phyloP scores from a whole-genome alignment of 148 eudicot species.

The Pharnaceum exiguum region DNA sequence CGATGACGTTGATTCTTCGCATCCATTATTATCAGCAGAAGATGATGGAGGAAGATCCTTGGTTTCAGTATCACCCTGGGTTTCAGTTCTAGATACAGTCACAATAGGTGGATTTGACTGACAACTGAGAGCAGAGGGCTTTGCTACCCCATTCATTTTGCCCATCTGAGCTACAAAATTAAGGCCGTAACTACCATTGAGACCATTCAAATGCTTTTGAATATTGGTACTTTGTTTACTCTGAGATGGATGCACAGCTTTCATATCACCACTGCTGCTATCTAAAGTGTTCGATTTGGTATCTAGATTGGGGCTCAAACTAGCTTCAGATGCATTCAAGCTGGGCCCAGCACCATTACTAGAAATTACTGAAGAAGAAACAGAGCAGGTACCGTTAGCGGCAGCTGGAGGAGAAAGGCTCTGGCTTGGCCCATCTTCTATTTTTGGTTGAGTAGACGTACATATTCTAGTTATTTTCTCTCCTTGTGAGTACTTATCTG shows the following conservation, averaged over 20 bases:
- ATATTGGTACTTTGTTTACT: constrained; percentile 17
- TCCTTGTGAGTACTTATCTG: constrained; percentile 12
- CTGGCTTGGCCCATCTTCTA: constrained; percentile 4
- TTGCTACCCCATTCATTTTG: constrained; percentile 18
- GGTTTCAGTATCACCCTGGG: too few relatives aligned
- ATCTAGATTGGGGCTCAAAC: constrained; percentile 4
- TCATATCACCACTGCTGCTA: constrained; percentile 5
- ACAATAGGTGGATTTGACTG: constrained; percentile 8
- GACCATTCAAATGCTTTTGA: constrained; percentile 29
- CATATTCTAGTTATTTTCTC: constrained; percentile 2
- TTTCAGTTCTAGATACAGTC: constrained; percentile 10
- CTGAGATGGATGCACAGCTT: constrained; percentile 7
- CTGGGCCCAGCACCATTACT: constrained; percentile 14
- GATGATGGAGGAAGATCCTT: background rate
- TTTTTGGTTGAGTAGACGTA: constrained; percentile 7
- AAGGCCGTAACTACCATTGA: constrained; percentile 25
- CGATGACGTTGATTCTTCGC: constrained; percentile 10
- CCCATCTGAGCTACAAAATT: constrained; percentile 22
- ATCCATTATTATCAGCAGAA: constrained; percentile 1
- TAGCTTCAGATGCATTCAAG: constrained; percentile 11
- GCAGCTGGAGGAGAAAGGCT: constrained; percentile 6
- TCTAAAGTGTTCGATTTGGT: constrained; percentile 6
- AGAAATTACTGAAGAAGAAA: constrained; percentile 4
- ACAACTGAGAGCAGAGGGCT: background rate
- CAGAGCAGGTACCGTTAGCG: constrained; percentile 5